These are phyloP conservation scores for Phytopythium vexans DNA, from an alignment of 352 stramenopile species.

Conservation along the genomic window DNA sequence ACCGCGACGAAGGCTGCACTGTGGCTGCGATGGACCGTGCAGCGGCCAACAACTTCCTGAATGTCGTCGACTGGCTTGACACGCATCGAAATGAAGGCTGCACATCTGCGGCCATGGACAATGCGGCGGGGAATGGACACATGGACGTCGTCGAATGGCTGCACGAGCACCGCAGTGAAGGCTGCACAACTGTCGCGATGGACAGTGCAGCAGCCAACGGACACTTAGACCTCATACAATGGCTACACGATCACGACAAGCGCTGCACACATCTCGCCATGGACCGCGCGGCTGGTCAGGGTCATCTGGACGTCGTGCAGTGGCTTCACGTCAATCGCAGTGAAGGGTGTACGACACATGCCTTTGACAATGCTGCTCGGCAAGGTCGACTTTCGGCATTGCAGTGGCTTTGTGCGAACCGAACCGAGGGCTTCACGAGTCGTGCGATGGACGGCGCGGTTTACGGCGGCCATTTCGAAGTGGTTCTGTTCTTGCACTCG, in stretches of 20 bases:
- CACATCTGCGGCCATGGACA: conserved; percentile 5
- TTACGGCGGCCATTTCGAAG: conserved; percentile 23
- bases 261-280: conserved; percentile 20
- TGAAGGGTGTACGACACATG: not conserved
- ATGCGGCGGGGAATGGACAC: conserved; percentile 2
- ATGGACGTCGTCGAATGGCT: not conserved
- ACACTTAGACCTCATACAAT: not conserved
- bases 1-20: not conserved
- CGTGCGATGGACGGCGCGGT: conserved; percentile 6
- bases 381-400: not conserved
- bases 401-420: conserved; percentile 3
- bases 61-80: conserved; percentile 4
- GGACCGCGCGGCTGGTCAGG: conserved; percentile 11
- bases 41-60: not conserved
- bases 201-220: not conserved
- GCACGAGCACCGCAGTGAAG: not conserved
- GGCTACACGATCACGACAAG: not conserved
- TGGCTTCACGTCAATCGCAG: conserved; percentile 20
- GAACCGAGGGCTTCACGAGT: conserved; percentile 2
- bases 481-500: conserved; percentile 27
- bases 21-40: not conserved
- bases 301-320: conserved; percentile 13
- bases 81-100: not conserved
- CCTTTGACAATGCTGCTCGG: not conserved
- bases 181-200: not conserved